Percentiles rank a stretch among this genome's conserved stretches.
Evolutionary conservation across 768 basidiomycete genomes (phyloP).

Genomic region (Gymnopilus junonius): DNA sequence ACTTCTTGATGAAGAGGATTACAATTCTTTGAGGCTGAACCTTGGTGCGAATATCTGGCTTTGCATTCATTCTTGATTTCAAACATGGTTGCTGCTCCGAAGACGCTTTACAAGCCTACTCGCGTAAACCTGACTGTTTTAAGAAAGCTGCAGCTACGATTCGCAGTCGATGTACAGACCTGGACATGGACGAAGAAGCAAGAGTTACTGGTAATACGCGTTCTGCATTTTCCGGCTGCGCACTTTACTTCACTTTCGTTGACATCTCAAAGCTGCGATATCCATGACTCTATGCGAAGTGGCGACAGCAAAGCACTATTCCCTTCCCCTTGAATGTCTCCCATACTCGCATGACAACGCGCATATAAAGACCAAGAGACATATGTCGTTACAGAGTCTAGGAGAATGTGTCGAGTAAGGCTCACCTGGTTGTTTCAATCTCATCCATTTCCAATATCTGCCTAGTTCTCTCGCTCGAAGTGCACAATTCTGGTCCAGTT

Average conservation of each 20-base stretch:
- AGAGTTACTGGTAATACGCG: conserved; percentile 56
- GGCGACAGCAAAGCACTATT: conserved; percentile 71
- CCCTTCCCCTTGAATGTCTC: conserved; percentile 69
- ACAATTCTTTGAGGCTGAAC: conserved; percentile 9
- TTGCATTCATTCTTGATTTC: background rate
- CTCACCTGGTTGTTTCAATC: background rate
- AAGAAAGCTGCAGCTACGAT: conserved; percentile 53
- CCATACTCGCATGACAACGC: conserved; percentile 32
- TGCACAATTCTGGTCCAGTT: conserved; percentile 85
- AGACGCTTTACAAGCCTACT: conserved; percentile 48
- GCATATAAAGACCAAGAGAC: background rate
- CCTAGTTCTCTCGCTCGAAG: conserved; percentile 75
- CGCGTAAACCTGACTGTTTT: conserved; percentile 66
- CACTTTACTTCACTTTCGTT: background rate
- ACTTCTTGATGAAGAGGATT: conserved; percentile 7
- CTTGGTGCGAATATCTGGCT: conserved; percentile 12
- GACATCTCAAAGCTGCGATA: conserved; percentile 58
- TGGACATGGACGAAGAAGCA: conserved; percentile 63
- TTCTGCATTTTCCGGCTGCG: background rate
- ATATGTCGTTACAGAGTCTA: conserved; percentile 27
- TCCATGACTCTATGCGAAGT: conserved; percentile 81
- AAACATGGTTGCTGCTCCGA: background rate
- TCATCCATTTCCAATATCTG: background rate
- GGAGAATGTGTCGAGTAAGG: conserved; percentile 43
- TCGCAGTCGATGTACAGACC: conserved; percentile 53